Percentiles rank a stretch among this genome's conserved stretches.
phyloP scores from a whole-genome alignment of 495 filamentous ascomycete species.

The Xylaria longipes region DNA sequence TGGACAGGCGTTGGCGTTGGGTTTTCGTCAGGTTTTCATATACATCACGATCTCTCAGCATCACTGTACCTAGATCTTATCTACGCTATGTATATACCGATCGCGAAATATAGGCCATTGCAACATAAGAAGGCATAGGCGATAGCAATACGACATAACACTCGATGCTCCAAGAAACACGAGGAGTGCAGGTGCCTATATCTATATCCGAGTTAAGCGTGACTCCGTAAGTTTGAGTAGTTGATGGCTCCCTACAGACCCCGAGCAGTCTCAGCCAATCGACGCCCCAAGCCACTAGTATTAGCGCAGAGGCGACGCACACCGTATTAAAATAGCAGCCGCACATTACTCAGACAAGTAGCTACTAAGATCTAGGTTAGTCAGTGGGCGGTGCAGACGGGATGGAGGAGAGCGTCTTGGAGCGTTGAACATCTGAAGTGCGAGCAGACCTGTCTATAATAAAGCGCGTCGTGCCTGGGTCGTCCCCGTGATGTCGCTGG shows the following conservation, averaged over 20 bases:
- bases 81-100: not conserved
- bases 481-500: not conserved
- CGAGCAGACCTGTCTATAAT: slow-evolving; percentile 1
- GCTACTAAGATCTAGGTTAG: slow-evolving; percentile 3
- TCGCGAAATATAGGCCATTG: not conserved
- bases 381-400: slow-evolving; percentile 20
- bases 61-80: not conserved
- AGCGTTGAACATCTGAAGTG: not conserved
- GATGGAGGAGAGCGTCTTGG: slow-evolving; percentile 1
- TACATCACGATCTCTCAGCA: slow-evolving; percentile 4
- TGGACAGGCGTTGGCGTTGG: slow-evolving; percentile 17
- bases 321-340: slow-evolving; percentile 3
- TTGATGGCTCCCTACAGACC: slow-evolving; percentile 3
- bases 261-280: slow-evolving; percentile 10
- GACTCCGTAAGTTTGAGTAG: slow-evolving; percentile 5
- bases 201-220: not conserved
- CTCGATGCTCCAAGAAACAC: slow-evolving; percentile 3
- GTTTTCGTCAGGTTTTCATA: slow-evolving; percentile 3
- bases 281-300: slow-evolving; percentile 5
- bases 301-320: slow-evolving; percentile 13
- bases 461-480: not conserved
- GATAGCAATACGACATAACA: not conserved
- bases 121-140: not conserved
- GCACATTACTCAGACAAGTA: slow-evolving; percentile 5
- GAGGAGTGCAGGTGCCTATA: not conserved